Percentiles rank a stretch among this genome's conserved stretches.
Evolutionary conservation across 2,329 filamentous ascomycete genomes (phyloP).

Genomic region (Bipolaris gigantea): DNA sequence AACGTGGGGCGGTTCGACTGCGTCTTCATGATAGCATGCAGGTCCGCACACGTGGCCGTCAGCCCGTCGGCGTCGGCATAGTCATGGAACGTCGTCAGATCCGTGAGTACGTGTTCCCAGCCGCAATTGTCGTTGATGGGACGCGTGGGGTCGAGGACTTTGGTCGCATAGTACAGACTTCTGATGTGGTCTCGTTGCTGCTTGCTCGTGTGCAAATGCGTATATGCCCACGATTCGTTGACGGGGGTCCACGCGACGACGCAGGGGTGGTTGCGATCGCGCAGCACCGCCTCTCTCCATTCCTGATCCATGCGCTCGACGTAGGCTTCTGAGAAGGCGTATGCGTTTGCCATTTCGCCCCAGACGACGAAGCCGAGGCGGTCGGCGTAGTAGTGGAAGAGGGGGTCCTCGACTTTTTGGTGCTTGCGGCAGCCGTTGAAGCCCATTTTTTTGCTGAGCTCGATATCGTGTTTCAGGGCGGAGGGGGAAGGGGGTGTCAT

Average conservation of each 20-base stretch:
- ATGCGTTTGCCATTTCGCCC: slow-evolving; percentile 68
- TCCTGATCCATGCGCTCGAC: slow-evolving; percentile 64
- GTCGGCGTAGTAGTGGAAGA: slow-evolving; percentile 65
- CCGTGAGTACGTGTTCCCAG: slow-evolving; percentile 68
- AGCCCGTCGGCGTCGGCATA: slow-evolving; percentile 63
- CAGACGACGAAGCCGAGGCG: slow-evolving; percentile 64
- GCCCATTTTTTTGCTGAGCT: slow-evolving; percentile 61
- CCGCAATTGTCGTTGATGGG: slow-evolving; percentile 73
- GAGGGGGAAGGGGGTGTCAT: slow-evolving; percentile 59
- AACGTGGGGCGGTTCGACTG: slow-evolving; percentile 61
- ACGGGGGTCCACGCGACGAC: slow-evolving; percentile 69
- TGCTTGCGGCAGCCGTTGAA: slow-evolving; percentile 68
- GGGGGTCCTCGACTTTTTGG: slow-evolving; percentile 64
- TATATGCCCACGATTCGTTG: slow-evolving; percentile 67
- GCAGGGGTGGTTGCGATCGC: slow-evolving; percentile 67
- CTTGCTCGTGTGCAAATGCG: slow-evolving; percentile 57
- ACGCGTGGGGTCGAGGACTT: slow-evolving; percentile 64
- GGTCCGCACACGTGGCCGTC: slow-evolving; percentile 55
- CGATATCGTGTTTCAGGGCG: slow-evolving; percentile 56
- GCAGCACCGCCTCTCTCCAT: slow-evolving; percentile 64
- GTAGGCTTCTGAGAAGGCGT: slow-evolving; percentile 63
- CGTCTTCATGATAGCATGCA: slow-evolving; percentile 57
- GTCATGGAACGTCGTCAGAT: slow-evolving; percentile 69
- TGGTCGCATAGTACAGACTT: slow-evolving; percentile 65
- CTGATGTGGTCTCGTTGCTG: slow-evolving; percentile 67